phyloP scores from a whole-genome alignment of 441 rosid genomes.

The Euphorbia corollata region DNA sequence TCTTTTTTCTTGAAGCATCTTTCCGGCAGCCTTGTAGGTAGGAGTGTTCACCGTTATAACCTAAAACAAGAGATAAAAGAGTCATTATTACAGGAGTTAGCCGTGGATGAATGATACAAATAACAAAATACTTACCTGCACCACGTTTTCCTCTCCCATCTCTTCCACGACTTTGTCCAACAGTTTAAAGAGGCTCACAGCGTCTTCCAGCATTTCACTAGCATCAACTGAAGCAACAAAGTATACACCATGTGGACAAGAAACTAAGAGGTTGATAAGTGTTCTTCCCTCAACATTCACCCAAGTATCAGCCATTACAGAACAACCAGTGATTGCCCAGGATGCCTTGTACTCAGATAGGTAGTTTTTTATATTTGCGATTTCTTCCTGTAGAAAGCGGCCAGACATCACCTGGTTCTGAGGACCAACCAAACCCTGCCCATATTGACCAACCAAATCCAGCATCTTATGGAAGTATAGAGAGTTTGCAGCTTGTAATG shows the following conservation, averaged over 20 bases:
- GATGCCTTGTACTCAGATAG: constrained; percentile 59
- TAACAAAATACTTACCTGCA: constrained; percentile 45
- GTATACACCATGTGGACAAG: constrained; percentile 67
- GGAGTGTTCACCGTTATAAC: constrained; percentile 63
- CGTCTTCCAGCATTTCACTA: constrained; percentile 59
- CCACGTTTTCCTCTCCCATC: constrained; percentile 82
- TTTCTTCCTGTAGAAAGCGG: constrained; percentile 71
- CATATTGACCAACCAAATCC: constrained; percentile 68
- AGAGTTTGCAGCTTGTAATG: constrained; percentile 63
- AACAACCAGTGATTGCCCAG: constrained; percentile 74
- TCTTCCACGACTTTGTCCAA: constrained; percentile 85
- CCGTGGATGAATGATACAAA: background rate
- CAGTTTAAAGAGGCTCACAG: constrained; percentile 49
- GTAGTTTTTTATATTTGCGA: constrained; percentile 47
- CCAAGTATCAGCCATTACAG: constrained; percentile 87
- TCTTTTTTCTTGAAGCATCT: constrained; percentile 86
- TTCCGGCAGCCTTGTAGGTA: constrained; percentile 65
- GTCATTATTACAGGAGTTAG: constrained; percentile 17
- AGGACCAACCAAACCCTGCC: constrained; percentile 60
- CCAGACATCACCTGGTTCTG: constrained; percentile 57
- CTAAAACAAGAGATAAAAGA: constrained; percentile 25
- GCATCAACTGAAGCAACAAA: constrained; percentile 79
- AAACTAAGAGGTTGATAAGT: constrained; percentile 62
- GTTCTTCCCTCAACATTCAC: constrained; percentile 58
- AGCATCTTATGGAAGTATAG: constrained; percentile 82